Evolutionary conservation across 1,284 basidiomycete species (phyloP).

Genomic region (Marasmius fiardii): DNA sequence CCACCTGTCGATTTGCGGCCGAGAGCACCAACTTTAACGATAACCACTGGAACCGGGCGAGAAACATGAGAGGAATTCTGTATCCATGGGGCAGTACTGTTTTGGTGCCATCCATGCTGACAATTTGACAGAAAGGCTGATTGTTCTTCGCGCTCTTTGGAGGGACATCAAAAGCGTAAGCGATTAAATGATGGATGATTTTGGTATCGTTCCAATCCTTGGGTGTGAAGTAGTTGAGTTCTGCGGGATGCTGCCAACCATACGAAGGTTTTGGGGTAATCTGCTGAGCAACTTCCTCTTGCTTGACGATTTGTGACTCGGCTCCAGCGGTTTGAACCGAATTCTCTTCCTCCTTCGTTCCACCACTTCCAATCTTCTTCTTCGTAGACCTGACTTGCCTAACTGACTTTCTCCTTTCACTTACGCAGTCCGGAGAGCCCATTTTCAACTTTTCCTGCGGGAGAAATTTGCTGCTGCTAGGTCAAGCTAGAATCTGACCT

Average conservation of each 20-base stretch:
- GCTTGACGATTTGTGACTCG: slow-evolving; percentile 11
- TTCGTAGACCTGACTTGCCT: too few relatives aligned
- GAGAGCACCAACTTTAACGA: slow-evolving; percentile 33
- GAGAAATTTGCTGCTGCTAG: too few relatives aligned
- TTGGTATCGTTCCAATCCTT: slow-evolving; percentile 25
- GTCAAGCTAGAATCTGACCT: too few relatives aligned
- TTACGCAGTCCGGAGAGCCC: too few relatives aligned
- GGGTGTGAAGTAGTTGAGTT: slow-evolving; percentile 32
- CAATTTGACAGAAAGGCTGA: slow-evolving; percentile 19
- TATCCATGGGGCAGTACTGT: slow-evolving; percentile 31
- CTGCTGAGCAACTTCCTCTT: neutral
- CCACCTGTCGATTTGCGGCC: slow-evolving; percentile 24
- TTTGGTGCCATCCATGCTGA: slow-evolving; percentile 14
- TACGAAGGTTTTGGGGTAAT: neutral
- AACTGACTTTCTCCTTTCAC: too few relatives aligned
- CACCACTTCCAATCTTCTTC: too few relatives aligned
- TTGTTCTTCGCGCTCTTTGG: slow-evolving; percentile 15
- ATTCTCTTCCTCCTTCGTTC: too few relatives aligned
- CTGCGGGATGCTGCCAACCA: slow-evolving; percentile 31
- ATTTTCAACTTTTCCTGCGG: too few relatives aligned
- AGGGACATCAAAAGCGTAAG: slow-evolving; percentile 32
- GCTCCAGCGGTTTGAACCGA: neutral
- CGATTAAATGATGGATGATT: slow-evolving; percentile 31
- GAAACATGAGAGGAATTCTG: slow-evolving; percentile 38
- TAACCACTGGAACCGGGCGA: slow-evolving; percentile 38